Percentiles rank a stretch among this genome's conserved stretches.
phyloP scores from a whole-genome alignment of 176 grass and related monocot genomes.

The Elaeis guineensis region DNA sequence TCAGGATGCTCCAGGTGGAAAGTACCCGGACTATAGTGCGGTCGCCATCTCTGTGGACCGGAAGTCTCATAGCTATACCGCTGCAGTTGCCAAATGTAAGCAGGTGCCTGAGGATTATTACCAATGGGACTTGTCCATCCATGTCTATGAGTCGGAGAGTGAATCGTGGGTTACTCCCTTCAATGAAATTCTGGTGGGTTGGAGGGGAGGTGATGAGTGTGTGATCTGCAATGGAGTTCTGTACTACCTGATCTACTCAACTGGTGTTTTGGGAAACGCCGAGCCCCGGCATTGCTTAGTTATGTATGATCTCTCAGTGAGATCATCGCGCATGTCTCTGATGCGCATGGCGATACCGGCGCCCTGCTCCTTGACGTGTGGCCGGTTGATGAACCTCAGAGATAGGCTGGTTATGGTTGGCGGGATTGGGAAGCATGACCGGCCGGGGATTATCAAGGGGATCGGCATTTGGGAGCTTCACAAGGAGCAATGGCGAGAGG shows the following conservation, averaged over 20 bases:
- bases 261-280: constrained; percentile 39
- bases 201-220: constrained; percentile 60
- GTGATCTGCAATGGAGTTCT: constrained; percentile 83
- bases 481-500: no score
- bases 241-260: constrained; percentile 68
- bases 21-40: constrained; percentile 64
- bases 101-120: constrained; percentile 55
- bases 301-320: constrained; percentile 54
- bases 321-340: constrained; percentile 30
- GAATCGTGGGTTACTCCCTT: constrained; percentile 44
- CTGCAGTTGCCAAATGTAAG: constrained; percentile 59
- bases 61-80: constrained; percentile 45
- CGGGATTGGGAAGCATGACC: no score
- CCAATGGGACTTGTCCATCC: constrained; percentile 64
- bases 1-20: constrained; percentile 36
- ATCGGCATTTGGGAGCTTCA: no score
- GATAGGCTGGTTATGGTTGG: no score
- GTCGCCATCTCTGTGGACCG: constrained; percentile 47
- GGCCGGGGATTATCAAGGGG: no score
- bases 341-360: constrained; percentile 9
- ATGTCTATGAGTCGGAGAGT: constrained; percentile 45
- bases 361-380: no score
- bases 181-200: constrained; percentile 50
- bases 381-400: no score
- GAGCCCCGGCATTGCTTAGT: constrained; percentile 58